Conservation (phyloP, 768 basidiomycete genomes). For the Candolleomyces eurysporus region DNA sequence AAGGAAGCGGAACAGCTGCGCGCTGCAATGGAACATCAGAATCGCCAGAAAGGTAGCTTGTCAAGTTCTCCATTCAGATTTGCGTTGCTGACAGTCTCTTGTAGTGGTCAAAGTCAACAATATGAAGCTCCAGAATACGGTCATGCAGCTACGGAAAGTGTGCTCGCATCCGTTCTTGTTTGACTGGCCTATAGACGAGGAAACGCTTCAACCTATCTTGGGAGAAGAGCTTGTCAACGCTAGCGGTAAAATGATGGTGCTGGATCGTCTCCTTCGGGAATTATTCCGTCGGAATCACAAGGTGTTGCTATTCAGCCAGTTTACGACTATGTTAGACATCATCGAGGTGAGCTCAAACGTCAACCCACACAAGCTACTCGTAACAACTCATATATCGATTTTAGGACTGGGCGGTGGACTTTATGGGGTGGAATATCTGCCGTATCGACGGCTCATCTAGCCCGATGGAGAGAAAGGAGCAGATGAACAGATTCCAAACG, state of each 20-base stretch:
- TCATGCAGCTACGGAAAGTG: conserved; percentile 98
- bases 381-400: conserved; percentile 1
- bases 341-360: conserved; percentile 61
- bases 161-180: conserved; percentile 93
- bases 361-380: not conserved
- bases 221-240: conserved; percentile 80
- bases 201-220: conserved; percentile 60
- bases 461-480: conserved; percentile 76
- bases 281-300: conserved; percentile 81
- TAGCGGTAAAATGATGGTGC: conserved; percentile 96
- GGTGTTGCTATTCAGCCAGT: conserved; percentile 87
- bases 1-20: conserved; percentile 48
- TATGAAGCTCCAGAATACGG: conserved; percentile 89
- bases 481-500: conserved; percentile 84
- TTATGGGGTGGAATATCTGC: conserved; percentile 81
- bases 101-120: conserved; percentile 85
- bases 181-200: conserved; percentile 71
- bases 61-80: not conserved
- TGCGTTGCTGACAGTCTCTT: not conserved
- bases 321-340: conserved; percentile 94
- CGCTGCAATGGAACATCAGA: conserved; percentile 55
- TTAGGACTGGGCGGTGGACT: conserved; percentile 84
- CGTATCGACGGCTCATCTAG: conserved; percentile 89
- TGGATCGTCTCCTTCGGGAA: conserved; percentile 83
- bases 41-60: conserved; percentile 55